These are phyloP conservation scores for Suillus occidentalis DNA, from an alignment of 768 basidiomycete genomes.

Conservation along the genomic window DNA sequence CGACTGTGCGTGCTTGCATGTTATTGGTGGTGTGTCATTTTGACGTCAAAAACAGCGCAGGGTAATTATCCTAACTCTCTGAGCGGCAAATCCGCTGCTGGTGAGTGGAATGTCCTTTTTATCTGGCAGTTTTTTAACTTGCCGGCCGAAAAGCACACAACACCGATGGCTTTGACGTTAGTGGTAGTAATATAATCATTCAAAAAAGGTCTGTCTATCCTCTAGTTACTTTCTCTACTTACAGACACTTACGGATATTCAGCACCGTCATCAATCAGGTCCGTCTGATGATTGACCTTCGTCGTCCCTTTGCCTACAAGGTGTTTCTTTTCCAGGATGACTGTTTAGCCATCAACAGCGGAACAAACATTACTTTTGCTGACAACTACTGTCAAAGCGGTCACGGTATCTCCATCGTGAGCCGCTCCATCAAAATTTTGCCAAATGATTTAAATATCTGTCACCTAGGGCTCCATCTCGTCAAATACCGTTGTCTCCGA, in stretches of 20 bases:
- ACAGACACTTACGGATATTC: neutral
- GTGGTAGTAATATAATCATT: slow-evolving; percentile 38
- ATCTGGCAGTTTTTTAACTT: neutral
- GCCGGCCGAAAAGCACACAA: slow-evolving; percentile 37
- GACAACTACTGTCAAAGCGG: slow-evolving; percentile 56
- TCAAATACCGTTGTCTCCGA: slow-evolving; percentile 46
- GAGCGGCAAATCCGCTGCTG: slow-evolving; percentile 50
- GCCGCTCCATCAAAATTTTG: neutral
- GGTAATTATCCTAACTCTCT: slow-evolving; percentile 52
- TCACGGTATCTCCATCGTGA: slow-evolving; percentile 61
- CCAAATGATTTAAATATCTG: neutral
- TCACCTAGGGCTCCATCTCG: slow-evolving; percentile 52
- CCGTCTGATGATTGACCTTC: neutral
- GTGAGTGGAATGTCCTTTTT: slow-evolving; percentile 18
- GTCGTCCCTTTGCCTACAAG: neutral
- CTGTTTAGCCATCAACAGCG: slow-evolving; percentile 54
- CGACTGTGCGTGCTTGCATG: slow-evolving; percentile 44
- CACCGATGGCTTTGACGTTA: slow-evolving; percentile 51
- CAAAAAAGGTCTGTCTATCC: slow-evolving; percentile 15
- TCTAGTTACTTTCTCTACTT: neutral
- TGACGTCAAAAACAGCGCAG: slow-evolving; percentile 37
- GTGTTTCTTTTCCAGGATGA: slow-evolving; percentile 45
- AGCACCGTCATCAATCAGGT: slow-evolving; percentile 30
- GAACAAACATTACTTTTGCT: slow-evolving; percentile 46
- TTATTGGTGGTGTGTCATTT: neutral